Evolutionary conservation across 208 protist species (phyloP).

Genomic region (Tritrichomonas foetus): DNA sequence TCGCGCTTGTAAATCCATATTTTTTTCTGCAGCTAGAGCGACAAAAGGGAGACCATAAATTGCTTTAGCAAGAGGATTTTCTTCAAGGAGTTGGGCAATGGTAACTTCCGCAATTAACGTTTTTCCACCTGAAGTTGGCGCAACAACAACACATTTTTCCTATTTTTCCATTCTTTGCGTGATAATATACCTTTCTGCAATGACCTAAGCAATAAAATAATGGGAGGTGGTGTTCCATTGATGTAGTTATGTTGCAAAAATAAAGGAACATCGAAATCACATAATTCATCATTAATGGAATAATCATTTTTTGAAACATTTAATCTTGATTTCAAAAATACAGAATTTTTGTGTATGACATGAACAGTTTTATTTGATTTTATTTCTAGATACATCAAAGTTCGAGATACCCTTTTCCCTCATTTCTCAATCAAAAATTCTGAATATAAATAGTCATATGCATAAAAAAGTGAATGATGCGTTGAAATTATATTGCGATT

Average conservation of each 20-base stretch:
- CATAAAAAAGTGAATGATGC: too few relatives aligned
- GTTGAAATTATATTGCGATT: too few relatives aligned
- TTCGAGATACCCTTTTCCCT: too few relatives aligned
- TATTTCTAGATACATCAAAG: too few relatives aligned
- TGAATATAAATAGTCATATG: too few relatives aligned
- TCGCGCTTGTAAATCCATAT: neutral
- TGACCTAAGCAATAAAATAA: neutral
- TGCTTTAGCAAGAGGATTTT: neutral
- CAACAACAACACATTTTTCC: constrained; percentile 9
- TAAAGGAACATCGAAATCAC: neutral
- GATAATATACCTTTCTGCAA: neutral
- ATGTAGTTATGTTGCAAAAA: neutral
- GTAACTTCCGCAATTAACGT: neutral
- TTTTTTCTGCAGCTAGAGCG: neutral
- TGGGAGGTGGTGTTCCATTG: neutral
- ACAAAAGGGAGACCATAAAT: constrained; percentile 31
- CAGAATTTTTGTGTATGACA: too few relatives aligned
- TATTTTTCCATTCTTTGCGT: neutral
- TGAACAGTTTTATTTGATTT: too few relatives aligned
- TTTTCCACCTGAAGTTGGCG: neutral
- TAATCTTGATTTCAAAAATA: too few relatives aligned
- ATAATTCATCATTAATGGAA: neutral
- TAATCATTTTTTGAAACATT: too few relatives aligned
- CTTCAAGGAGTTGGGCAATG: constrained; percentile 5
- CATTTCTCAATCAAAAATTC: too few relatives aligned